Percentiles rank a stretch among this genome's conserved stretches.
These are phyloP conservation scores for Leccinum ochraceum DNA, from an alignment of 768 basidiomycete genomes.

Conservation along the genomic window DNA sequence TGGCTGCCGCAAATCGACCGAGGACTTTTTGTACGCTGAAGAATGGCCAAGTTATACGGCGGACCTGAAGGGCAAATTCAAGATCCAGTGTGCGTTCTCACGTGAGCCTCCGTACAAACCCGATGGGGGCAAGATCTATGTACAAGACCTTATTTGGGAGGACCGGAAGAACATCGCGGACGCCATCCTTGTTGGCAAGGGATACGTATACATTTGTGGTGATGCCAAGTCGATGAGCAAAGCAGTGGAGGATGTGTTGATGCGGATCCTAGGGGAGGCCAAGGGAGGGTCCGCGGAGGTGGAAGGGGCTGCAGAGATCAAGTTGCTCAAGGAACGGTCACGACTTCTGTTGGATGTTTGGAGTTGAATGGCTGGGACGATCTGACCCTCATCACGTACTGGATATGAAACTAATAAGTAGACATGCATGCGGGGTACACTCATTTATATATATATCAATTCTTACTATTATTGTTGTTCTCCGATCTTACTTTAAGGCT, in stretches of 20 bases:
- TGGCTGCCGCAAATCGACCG: slow-evolving; percentile 84
- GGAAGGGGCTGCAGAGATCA: slow-evolving; percentile 90
- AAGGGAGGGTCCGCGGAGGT: slow-evolving; percentile 89
- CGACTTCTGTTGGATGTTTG: slow-evolving; percentile 87
- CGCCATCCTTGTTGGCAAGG: slow-evolving; percentile 90
- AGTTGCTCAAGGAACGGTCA: slow-evolving; percentile 92
- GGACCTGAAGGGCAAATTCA: slow-evolving; percentile 91
- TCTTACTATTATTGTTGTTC: neutral
- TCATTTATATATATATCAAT: slow-evolving; percentile 3
- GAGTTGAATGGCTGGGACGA: slow-evolving; percentile 56
- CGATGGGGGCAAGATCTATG: slow-evolving; percentile 95
- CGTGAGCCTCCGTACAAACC: slow-evolving; percentile 83
- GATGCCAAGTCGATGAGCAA: slow-evolving; percentile 97
- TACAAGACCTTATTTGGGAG: slow-evolving; percentile 96
- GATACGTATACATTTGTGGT: slow-evolving; percentile 97
- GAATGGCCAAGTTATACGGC: slow-evolving; percentile 90
- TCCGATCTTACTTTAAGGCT: neutral
- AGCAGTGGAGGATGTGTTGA: slow-evolving; percentile 88
- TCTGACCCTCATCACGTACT: neutral
- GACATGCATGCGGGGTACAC: slow-evolving; percentile 8
- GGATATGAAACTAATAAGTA: slow-evolving; percentile 20
- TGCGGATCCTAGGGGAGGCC: slow-evolving; percentile 83
- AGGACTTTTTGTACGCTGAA: slow-evolving; percentile 93
- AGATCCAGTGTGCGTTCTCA: slow-evolving; percentile 87
- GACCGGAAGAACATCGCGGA: slow-evolving; percentile 81